A percentile compares a stretch with the other conserved stretches of the same genome.
Conservation (phyloP, 2,329 filamentous ascomycete genomes). For the Parastagonospora nodorum region DNA sequence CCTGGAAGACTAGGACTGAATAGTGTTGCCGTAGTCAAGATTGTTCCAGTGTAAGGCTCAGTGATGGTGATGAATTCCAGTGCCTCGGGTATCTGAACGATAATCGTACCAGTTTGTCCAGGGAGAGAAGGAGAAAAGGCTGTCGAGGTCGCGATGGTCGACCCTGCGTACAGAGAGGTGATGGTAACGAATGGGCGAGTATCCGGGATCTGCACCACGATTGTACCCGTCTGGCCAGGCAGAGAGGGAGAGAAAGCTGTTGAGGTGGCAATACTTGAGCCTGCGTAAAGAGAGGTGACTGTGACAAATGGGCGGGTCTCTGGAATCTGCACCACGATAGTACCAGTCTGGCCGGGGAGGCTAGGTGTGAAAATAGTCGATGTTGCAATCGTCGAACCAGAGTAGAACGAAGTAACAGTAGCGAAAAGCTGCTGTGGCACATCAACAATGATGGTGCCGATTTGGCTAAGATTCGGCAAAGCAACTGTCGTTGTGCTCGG, state of each 20-base stretch:
- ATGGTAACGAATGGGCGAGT: neutral
- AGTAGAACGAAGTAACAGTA: neutral
- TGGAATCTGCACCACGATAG: neutral
- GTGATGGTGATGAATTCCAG: too few relatives aligned
- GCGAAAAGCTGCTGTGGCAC: too few relatives aligned
- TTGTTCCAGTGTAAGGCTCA: too few relatives aligned
- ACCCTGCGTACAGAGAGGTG: neutral
- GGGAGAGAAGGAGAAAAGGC: neutral
- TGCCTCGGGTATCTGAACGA: neutral
- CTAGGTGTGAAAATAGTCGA: neutral
- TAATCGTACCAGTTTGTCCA: neutral
- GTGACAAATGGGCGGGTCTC: too few relatives aligned
- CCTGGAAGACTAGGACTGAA: neutral
- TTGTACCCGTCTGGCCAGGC: conserved; percentile 1
- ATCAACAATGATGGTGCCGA: too few relatives aligned
- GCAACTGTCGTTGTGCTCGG: too few relatives aligned
- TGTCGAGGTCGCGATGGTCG: neutral
- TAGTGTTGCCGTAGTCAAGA: too few relatives aligned
- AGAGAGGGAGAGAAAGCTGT: neutral
- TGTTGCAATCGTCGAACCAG: neutral
- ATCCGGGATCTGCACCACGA: neutral
- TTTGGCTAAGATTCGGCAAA: too few relatives aligned
- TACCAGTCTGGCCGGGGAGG: neutral
- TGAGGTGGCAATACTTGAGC: too few relatives aligned
- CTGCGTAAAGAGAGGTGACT: too few relatives aligned